A percentile compares a stretch with the other conserved stretches of the same genome.
Conservation (phyloP, 202 grass and related monocot genomes). For the Zizania palustris region DNA sequence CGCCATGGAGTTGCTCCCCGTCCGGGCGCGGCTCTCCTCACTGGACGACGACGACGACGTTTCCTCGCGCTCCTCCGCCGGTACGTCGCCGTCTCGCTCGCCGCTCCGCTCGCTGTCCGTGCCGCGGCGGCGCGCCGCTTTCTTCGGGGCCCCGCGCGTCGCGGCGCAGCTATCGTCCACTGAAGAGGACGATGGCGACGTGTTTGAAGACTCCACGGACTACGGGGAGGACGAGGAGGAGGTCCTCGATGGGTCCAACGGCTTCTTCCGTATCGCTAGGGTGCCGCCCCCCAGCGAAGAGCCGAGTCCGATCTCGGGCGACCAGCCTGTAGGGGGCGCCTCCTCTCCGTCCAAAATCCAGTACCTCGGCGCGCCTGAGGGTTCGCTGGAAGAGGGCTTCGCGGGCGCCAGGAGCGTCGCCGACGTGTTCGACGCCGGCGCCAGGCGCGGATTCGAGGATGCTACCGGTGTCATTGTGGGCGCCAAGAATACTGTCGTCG, state of each 20-base stretch:
- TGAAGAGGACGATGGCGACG: constrained; percentile 38
- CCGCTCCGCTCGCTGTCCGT: not conserved
- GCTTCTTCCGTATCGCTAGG: constrained; percentile 47
- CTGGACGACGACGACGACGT: constrained; percentile 39
- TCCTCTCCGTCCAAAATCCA: constrained; percentile 1
- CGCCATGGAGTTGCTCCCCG: constrained; percentile 52
- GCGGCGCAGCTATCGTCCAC: constrained; percentile 51
- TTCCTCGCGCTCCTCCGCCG: constrained; percentile 45
- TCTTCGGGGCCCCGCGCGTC: constrained; percentile 41
- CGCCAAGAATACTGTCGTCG: not conserved
- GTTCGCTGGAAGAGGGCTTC: constrained; percentile 11
- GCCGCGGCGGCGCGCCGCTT: not conserved
- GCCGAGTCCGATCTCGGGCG: not conserved
- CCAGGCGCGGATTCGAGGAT: constrained; percentile 8
- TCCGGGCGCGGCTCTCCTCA: constrained; percentile 52
- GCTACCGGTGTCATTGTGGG: constrained; percentile 2
- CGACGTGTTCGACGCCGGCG: constrained; percentile 27
- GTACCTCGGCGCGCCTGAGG: constrained; percentile 23
- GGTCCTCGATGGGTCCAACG: constrained; percentile 44
- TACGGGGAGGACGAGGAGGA: constrained; percentile 31
- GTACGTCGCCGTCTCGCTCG: constrained; percentile 31
- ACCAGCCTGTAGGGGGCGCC: not conserved
- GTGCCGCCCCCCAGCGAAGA: constrained; percentile 33
- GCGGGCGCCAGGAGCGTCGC: not conserved
- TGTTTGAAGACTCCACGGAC: constrained; percentile 36